Conservation (phyloP, 495 filamentous ascomycete genomes). For the Clavariopsis aquatica region DNA sequence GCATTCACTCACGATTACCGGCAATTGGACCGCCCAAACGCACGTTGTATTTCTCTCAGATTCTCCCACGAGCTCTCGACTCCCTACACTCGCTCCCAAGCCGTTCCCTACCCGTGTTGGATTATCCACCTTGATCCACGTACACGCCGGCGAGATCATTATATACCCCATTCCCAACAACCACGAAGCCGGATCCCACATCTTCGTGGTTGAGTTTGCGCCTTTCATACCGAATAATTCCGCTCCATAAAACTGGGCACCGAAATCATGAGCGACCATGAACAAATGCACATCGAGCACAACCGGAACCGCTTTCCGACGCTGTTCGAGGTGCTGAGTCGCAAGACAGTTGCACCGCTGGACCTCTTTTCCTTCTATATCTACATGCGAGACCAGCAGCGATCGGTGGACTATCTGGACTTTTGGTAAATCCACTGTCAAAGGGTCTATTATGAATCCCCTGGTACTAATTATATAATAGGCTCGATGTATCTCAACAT, state of each 20-base stretch:
- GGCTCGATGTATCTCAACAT: conserved; percentile 99
- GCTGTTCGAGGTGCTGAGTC: conserved; percentile 90
- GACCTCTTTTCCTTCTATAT: conserved; percentile 99
- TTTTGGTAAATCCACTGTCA: conserved; percentile 71
- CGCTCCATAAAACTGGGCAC: background rate
- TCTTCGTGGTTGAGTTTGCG: background rate
- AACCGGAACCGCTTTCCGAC: conserved; percentile 83
- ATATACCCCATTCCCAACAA: background rate
- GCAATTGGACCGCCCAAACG: conserved; percentile 8
- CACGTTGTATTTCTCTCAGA: background rate
- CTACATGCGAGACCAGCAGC: conserved; percentile 98
- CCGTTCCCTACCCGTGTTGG: background rate
- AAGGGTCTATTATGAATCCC: background rate
- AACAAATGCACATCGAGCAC: conserved; percentile 9
- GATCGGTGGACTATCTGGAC: conserved; percentile 95
- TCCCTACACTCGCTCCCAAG: background rate
- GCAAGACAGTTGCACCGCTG: conserved; percentile 86
- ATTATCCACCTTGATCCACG: too few relatives aligned
- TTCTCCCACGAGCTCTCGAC: background rate
- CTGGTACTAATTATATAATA: conserved; percentile 44
- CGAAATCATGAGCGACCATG: background rate
- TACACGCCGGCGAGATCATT: background rate
- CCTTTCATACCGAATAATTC: background rate
- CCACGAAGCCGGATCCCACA: background rate
- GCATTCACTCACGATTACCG: conserved; percentile 9